These are phyloP conservation scores for Taphrina communis DNA, from an alignment of 1,139 yeast species.

Conservation along the genomic window DNA sequence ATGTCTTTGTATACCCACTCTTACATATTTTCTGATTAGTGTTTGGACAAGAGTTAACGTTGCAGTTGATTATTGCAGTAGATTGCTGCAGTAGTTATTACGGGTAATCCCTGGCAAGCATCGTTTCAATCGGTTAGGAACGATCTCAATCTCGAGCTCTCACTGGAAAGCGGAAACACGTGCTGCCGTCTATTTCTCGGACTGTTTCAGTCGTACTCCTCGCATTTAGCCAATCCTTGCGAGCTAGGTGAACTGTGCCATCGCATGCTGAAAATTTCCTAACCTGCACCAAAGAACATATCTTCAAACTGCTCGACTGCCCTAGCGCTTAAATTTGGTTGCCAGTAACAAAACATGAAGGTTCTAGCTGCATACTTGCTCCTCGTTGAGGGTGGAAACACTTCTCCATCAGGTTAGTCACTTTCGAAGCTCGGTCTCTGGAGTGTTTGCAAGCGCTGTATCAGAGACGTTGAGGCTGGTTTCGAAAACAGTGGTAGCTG, in stretches of 20 bases:
- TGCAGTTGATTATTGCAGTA: too few relatives aligned
- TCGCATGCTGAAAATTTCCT: constrained; percentile 14
- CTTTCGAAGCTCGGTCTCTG: background rate
- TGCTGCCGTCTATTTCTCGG: background rate
- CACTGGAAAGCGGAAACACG: background rate
- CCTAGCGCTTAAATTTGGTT: constrained; percentile 24
- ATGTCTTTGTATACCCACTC: too few relatives aligned
- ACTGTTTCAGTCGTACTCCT: background rate
- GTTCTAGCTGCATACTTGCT: constrained; percentile 60
- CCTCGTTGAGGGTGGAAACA: constrained; percentile 58
- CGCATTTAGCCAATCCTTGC: background rate
- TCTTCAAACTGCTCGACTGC: constrained; percentile 29
- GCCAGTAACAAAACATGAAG: constrained; percentile 52
- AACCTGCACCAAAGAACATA: background rate
- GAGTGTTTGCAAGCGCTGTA: background rate
- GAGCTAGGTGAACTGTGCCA: background rate
- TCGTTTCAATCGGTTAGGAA: too few relatives aligned
- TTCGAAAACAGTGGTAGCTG: background rate
- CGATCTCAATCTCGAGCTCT: too few relatives aligned
- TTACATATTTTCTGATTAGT: too few relatives aligned
- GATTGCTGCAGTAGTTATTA: too few relatives aligned
- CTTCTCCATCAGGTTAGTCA: constrained; percentile 79
- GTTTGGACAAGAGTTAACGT: too few relatives aligned
- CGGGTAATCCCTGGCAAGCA: too few relatives aligned
- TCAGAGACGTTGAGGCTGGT: too few relatives aligned